phyloP scores from a whole-genome alignment of 805 yeast species.

The Middelhovenomyces tepae region DNA sequence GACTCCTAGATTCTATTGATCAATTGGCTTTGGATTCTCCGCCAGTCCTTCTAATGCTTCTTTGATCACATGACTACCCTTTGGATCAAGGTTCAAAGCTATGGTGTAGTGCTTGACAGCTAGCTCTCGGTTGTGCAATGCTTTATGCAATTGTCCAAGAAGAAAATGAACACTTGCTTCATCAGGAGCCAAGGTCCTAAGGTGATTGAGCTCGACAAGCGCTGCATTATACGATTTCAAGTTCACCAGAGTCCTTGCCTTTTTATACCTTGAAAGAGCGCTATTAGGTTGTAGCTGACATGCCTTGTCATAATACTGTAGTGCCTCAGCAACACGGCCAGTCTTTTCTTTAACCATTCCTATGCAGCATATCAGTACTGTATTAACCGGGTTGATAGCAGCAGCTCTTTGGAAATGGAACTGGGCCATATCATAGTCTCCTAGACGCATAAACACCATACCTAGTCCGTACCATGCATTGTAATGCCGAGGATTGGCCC shows the following conservation, averaged over 20 bases:
- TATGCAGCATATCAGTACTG: conserved; percentile 81
- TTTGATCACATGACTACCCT: conserved; percentile 75
- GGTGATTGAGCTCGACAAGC: conserved; percentile 59
- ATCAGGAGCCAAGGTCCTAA: conserved; percentile 77
- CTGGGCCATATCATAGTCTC: conserved; percentile 76
- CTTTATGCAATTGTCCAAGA: conserved; percentile 77
- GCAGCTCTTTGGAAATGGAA: conserved; percentile 81
- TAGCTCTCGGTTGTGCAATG: conserved; percentile 59
- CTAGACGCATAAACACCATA: conserved; percentile 81
- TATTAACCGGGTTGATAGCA: conserved; percentile 81
- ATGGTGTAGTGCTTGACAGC: conserved; percentile 83
- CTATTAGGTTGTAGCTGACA: conserved; percentile 75
- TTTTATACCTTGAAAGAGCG: conserved; percentile 79
- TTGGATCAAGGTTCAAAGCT: conserved; percentile 87
- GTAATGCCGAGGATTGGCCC: conserved; percentile 73
- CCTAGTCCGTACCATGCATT: conserved; percentile 96
- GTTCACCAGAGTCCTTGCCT: conserved; percentile 70
- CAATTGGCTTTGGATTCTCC: no score
- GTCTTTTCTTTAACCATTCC: conserved; percentile 86
- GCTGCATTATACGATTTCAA: conserved; percentile 68
- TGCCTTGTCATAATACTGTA: conserved; percentile 76
- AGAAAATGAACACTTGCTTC: conserved; percentile 90
- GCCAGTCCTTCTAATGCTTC: conserved; percentile 60
- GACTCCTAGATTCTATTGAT: no score
- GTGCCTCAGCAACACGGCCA: conserved; percentile 59